A percentile compares a stretch with the other conserved stretches of the same genome.
Conservation (phyloP, 495 filamentous ascomycete species). For the Penicillium bialowiezense region DNA sequence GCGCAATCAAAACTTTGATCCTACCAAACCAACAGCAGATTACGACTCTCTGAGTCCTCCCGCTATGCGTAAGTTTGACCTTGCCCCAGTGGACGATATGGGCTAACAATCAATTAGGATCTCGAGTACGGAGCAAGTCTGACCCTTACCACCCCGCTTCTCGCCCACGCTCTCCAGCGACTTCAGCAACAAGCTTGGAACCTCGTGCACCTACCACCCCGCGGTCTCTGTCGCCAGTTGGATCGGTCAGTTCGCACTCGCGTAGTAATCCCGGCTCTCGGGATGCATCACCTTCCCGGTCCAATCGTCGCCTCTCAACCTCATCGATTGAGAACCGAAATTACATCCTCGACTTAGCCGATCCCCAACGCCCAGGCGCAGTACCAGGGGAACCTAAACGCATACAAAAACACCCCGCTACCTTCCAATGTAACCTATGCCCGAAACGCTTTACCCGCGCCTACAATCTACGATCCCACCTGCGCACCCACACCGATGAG, state of each 20-base stretch:
- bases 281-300: constrained; percentile 59
- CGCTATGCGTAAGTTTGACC: constrained; percentile 64
- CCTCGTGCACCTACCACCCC: constrained; percentile 46
- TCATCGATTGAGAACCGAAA: constrained; percentile 83
- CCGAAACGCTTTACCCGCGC: constrained; percentile 86
- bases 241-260: constrained; percentile 32
- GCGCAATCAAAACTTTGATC: constrained; percentile 66
- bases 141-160: constrained; percentile 61
- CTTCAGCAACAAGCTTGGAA: constrained; percentile 44
- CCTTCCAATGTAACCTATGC: constrained; percentile 82
- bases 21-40: constrained; percentile 59
- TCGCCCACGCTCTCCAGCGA: constrained; percentile 44
- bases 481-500: constrained; percentile 90
- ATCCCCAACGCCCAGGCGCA: constrained; percentile 77
- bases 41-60: constrained; percentile 82
- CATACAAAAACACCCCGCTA: constrained; percentile 92
- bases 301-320: constrained; percentile 76
- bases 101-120: constrained; percentile 42
- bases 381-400: constrained; percentile 63
- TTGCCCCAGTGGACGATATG: too few relatives aligned
- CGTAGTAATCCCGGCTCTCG: constrained; percentile 48
- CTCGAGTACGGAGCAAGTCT: constrained; percentile 64
- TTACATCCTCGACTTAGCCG: constrained; percentile 87
- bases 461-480: constrained; percentile 87
- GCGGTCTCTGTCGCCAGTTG: constrained; percentile 68